Evolutionary conservation across 2,329 filamentous ascomycete species (phyloP), one percentile per base, ranked within the genome.

Genomic region (Sporothrix schenckii): DNA sequence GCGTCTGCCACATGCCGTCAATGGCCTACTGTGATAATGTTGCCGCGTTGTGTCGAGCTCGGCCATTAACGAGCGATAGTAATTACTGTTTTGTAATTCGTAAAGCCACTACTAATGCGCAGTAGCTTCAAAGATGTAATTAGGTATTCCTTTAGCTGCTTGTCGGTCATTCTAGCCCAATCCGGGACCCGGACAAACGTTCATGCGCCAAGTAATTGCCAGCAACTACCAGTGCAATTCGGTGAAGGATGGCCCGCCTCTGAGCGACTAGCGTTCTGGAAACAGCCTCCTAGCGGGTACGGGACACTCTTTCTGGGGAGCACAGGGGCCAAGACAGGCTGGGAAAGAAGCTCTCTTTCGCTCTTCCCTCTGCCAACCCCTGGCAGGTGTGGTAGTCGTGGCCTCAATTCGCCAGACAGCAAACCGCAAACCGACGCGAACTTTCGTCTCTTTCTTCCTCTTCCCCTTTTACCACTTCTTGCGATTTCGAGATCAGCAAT

Each of bases 321-420:
- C 41, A 44, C 34, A 16, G 44, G 14, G 44, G 16, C 49, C 49
- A 50, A n/a, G 19, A 21, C 19, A n/a, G 49, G 19, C 49, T 50
- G 19, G 49, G 19, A 50, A 50, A 3, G 61, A 65, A 65, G 61
- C 61, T 65, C 44, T 65, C 11, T 68, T 47, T 56, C 50, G 30
- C 52, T 58, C 54, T 10, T 21, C 10, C 39, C 16, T 34, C 41
- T 44, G 41, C 11, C 41, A 44, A 9, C 41, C 21, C 52, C 24
- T 56, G 50, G 66, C 66, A 68, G 66, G 52, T 69, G 24, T 61
- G 66, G 66, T 58, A 68, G 67, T 69, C 67, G 67, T 69, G 67
- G 67, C 67, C 67, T 69, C 67, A 69, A 69, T 69, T 69, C 61
- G 60, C 60, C 3, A 14, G 61, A 24, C 30, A 27, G 41, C 60